Conservation (phyloP, 2,329 filamentous ascomycete species). For the Aspergillus brunneoviolaceus region DNA sequence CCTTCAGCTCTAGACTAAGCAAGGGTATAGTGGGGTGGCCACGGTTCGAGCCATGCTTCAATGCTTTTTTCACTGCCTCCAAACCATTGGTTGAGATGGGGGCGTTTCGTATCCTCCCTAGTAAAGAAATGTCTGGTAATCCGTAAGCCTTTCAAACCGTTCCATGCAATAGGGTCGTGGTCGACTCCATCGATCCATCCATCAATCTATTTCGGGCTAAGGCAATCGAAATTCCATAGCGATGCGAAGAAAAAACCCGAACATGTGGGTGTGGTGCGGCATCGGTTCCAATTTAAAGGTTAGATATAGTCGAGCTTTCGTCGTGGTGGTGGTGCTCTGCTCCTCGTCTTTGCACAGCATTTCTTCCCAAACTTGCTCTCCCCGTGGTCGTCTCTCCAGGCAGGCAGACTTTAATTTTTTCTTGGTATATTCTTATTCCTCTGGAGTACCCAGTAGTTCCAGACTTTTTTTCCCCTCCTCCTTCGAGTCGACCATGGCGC, state of each 20-base stretch:
- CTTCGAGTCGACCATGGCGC: constrained; percentile 24
- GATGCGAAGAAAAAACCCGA: neutral
- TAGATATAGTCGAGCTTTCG: constrained; percentile 6
- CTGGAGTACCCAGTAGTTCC: neutral
- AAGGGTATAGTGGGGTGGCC: constrained; percentile 9
- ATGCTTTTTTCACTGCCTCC: neutral
- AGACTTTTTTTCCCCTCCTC: neutral
- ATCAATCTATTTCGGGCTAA: constrained; percentile 14
- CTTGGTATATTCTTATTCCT: neutral
- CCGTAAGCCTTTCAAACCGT: constrained; percentile 6
- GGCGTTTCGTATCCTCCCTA: constrained; percentile 4
- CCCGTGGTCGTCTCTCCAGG: neutral
- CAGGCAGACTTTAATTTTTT: neutral
- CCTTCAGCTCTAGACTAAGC: constrained; percentile 3
- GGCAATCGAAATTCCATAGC: constrained; percentile 4
- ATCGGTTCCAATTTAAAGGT: constrained; percentile 15
- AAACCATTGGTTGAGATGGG: neutral
- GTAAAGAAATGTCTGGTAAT: neutral
- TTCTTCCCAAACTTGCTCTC: constrained; percentile 1
- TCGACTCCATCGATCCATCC: constrained; percentile 3
- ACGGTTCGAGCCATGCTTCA: neutral
- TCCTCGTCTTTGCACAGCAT: neutral
- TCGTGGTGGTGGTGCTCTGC: neutral
- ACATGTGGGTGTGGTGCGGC: neutral
- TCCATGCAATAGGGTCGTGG: constrained; percentile 10